phyloP scores from a whole-genome alignment of 2,329 filamentous ascomycete genomes.

The Penicillium sp. region DNA sequence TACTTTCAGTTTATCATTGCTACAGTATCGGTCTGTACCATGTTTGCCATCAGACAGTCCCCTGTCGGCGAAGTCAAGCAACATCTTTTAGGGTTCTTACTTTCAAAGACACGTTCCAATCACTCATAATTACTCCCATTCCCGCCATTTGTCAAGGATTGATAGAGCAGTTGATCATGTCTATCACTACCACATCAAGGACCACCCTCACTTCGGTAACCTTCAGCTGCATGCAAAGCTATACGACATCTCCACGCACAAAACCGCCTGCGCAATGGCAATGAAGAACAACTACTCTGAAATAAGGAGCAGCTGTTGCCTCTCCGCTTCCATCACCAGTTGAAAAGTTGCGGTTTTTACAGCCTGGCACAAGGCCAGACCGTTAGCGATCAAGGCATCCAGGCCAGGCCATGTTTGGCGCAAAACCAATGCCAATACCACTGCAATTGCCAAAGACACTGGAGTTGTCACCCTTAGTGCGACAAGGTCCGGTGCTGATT shows the following conservation, averaged over 20 bases:
- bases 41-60: neutral
- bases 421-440: conserved; percentile 30
- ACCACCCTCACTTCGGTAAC: conserved; percentile 22
- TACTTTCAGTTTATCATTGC: neutral
- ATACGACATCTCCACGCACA: conserved; percentile 30
- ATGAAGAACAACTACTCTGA: conserved; percentile 25
- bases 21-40: neutral
- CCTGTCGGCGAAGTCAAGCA: conserved; percentile 1
- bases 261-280: conserved; percentile 33
- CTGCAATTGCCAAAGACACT: conserved; percentile 25
- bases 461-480: conserved; percentile 21
- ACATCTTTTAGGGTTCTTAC: conserved; percentile 9
- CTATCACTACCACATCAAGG: conserved; percentile 18
- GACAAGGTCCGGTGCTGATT: conserved; percentile 7
- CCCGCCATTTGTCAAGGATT: no score
- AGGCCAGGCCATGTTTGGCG: conserved; percentile 29
- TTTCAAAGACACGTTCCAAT: neutral
- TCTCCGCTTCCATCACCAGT: conserved; percentile 25
- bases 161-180: conserved; percentile 3
- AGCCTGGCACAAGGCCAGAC: conserved; percentile 29
- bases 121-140: no score
- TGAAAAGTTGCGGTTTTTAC: conserved; percentile 31
- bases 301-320: conserved; percentile 30
- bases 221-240: conserved; percentile 27
- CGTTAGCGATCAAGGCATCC: conserved; percentile 25